Base-by-base conservation (phyloP, 345 rosid species). In the Gossypium rotundifolium region DNA sequence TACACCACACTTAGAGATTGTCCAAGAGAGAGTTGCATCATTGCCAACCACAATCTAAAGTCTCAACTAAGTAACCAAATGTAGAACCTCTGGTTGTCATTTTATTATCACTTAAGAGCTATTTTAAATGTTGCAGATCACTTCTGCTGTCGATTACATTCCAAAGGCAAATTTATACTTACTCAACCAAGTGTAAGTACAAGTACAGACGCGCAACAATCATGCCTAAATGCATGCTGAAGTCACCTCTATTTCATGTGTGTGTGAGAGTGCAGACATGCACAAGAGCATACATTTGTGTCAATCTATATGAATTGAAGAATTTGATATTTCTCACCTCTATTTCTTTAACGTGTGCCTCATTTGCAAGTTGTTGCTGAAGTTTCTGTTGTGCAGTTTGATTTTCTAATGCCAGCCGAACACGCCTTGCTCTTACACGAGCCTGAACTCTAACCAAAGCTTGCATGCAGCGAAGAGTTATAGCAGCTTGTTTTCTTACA, bases 391-490 rank as follows among this genome's bases (percentile, higher is more conserved):
- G 91, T 23, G 84, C 78, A 0, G 93, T 91, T 83, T 95, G 87
- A 87, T 91, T 86, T 83, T 95, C 98, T 85, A 95, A 78, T 38
- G 98, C 89, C 42, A 95, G 73, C 62, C 99, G 99, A 76, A 93
- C 96, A 62, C 92, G 98, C 81, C 99, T 88, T 53, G 99, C 98
- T 12, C 97, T 88, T 25, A 93, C 97, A 79, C 98, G 98, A 72
- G 98, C 99, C 85, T 95, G 99, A 82, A 95, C 99, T 81, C 98
- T 91, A 69, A 93, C 99, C 62, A 95, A 85, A 27, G 99, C 99
- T 93, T 95, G 97, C 99, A 95, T 95, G 79, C 99, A 91, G 78
- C 99, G 93, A 71, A 95, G 97, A 27, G 99, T 95, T 77, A 95
- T 90, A 18, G 99, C 99, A 79, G 99, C 99, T 84, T 95, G 98